Base-by-base conservation (phyloP, 116 monocot genomes). In the Posidonia oceanica region DNA sequence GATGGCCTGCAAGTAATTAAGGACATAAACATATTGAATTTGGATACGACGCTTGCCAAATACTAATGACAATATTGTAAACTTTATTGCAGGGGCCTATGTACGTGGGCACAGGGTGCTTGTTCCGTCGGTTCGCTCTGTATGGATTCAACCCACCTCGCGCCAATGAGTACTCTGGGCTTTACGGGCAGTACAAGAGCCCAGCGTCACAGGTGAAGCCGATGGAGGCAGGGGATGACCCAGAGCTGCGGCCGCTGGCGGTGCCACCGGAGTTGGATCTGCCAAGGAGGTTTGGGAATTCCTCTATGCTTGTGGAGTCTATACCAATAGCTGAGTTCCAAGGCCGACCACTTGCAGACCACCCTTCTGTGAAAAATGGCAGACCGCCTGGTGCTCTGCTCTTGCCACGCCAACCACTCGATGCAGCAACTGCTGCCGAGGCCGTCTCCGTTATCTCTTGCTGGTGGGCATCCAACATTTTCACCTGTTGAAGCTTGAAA, bases 401-500 rank as follows among this genome's bases (percentile, higher is more conserved):
- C 4, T 70, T 20, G 6, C 86, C 86, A 0, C 78, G 89, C 10
- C 70, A 74, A 7, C 82, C 93, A 0, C 83, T 93, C 14, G 93
- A 93, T 61, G 87, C 93, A 0, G 67, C 80, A 0, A 93, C 86
- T 2, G 85, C 89, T 3, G 93, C 89, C 3, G 93, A 93, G 72
- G 89, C 89, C 61, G 87, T 89, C 54, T 78, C 84, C 3, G 93
- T 89, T 52, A 89, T 93, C 61, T 93, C 93, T 3, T 93, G 89
- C 75, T 93, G 89, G 93, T 85, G 16, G 59, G 67, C 14, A 15
- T 3, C 15, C 12, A 16, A 22, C 7, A 18, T 3, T n/a, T 17
- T 57, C 20, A 1, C 29, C 61, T 61, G 5, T 36, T 13, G 29
- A 29, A 29, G 29, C 29, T 29, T 29, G 29, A 29, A 29, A 29